Conservation (phyloP, 805 yeast genomes). For the Blastobotrys terrestris region DNA sequence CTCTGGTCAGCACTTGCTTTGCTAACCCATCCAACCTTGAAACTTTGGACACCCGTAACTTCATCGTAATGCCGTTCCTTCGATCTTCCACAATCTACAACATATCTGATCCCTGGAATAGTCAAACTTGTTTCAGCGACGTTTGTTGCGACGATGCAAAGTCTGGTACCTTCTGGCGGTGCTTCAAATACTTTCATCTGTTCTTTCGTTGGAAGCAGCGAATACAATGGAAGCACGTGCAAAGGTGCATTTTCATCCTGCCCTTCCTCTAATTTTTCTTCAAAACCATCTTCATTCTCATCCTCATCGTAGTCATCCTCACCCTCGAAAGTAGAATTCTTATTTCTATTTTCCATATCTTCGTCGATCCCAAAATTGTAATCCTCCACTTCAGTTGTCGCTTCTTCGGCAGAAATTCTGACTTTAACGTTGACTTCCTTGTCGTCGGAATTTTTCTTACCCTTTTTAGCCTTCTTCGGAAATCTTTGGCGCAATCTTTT, state of each 20-base stretch:
- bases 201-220: slow-evolving; percentile 86
- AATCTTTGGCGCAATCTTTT: slow-evolving; percentile 61
- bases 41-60: slow-evolving; percentile 86
- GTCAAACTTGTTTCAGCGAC: slow-evolving; percentile 98
- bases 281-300: slow-evolving; percentile 53
- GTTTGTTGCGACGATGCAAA: slow-evolving; percentile 93
- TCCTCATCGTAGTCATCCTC: slow-evolving; percentile 36
- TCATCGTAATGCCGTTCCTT: slow-evolving; percentile 82
- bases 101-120: slow-evolving; percentile 91
- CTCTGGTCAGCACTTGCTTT: slow-evolving; percentile 96
- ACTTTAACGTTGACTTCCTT: slow-evolving; percentile 39
- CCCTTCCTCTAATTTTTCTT: slow-evolving; percentile 50
- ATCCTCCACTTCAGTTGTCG: slow-evolving; percentile 81
- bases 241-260: slow-evolving; percentile 73
- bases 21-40: slow-evolving; percentile 84
- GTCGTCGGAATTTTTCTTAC: slow-evolving; percentile 27
- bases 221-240: slow-evolving; percentile 86
- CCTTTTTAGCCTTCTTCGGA: slow-evolving; percentile 36
- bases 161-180: slow-evolving; percentile 79
- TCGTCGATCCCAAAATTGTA: slow-evolving; percentile 44
- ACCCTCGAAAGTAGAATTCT: slow-evolving; percentile 24
- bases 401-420: slow-evolving; percentile 49
- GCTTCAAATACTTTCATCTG: slow-evolving; percentile 87
- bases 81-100: slow-evolving; percentile 90
- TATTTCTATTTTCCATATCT: slow-evolving; percentile 28